These are phyloP conservation scores for Murraya koenigii DNA, from an alignment of 345 rosid genomes.

Conservation along the genomic window DNA sequence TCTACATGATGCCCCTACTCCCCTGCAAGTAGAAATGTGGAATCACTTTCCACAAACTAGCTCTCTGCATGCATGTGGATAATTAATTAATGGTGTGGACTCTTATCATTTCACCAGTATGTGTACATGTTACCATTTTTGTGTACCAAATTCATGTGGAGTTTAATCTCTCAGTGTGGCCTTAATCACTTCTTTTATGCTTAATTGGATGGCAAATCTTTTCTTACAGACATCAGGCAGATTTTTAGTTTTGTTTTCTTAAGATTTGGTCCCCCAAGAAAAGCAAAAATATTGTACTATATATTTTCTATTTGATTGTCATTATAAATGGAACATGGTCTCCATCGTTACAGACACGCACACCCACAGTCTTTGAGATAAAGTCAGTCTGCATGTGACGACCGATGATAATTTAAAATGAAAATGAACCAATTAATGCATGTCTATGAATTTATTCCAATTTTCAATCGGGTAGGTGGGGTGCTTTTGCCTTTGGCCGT, in stretches of 20 bases:
- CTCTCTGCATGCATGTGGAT: conserved; percentile 5
- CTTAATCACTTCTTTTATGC: background rate
- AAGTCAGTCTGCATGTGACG: conserved; percentile 15
- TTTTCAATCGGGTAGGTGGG: background rate
- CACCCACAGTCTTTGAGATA: background rate
- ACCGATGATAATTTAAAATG: background rate
- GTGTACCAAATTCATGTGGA: background rate
- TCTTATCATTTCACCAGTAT: background rate
- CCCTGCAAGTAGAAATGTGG: background rate
- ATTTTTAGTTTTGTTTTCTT: background rate
- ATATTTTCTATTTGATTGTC: background rate
- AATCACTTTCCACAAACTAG: background rate
- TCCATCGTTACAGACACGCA: background rate
- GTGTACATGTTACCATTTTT: background rate
- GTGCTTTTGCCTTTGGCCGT: background rate
- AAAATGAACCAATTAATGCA: background rate
- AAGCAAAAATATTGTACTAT: background rate
- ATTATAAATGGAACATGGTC: conserved; percentile 2
- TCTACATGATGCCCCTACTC: background rate
- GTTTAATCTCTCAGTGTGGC: background rate
- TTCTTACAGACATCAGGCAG: background rate
- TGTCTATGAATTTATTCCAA: background rate
- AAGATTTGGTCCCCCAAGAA: background rate
- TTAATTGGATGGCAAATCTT: background rate
- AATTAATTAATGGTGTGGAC: background rate